These are phyloP conservation scores for Mucuna pruriens DNA, from an alignment of 306 rosid genomes.

Conservation along the genomic window DNA sequence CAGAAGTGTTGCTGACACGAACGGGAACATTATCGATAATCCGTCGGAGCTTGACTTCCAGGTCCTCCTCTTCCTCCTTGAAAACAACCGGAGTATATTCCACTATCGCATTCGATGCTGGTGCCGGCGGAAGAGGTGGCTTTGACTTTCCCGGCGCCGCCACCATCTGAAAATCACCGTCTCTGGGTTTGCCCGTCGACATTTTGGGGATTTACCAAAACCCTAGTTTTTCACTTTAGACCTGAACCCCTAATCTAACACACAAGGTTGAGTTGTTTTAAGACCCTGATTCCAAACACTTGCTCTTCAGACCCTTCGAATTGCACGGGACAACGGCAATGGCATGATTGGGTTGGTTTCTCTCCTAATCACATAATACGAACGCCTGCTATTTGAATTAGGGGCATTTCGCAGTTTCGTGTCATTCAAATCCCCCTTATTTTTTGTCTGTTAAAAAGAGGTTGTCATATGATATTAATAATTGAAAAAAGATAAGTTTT, in stretches of 20 bases:
- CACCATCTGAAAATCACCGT: constrained; percentile 62
- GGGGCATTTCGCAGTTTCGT: neutral
- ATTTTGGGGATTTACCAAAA: constrained; percentile 44
- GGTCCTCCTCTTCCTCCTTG: constrained; percentile 91
- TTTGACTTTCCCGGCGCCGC: constrained; percentile 52
- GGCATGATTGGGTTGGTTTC: neutral
- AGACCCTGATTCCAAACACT: neutral
- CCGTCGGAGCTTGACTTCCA: constrained; percentile 92
- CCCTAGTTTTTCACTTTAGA: constrained; percentile 49
- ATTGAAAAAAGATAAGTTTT: neutral
- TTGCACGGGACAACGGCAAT: neutral
- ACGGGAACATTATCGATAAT: constrained; percentile 93
- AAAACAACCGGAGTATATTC: constrained; percentile 69
- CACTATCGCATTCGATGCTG: constrained; percentile 71
- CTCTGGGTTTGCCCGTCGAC: constrained; percentile 67
- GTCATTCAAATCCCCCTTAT: neutral
- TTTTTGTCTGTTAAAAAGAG: neutral
- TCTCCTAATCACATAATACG: neutral
- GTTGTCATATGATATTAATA: neutral
- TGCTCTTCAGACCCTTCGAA: neutral
- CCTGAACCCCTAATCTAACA: neutral
- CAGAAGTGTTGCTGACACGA: constrained; percentile 95
- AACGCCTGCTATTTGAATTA: neutral
- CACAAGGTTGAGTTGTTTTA: neutral
- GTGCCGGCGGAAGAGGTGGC: constrained; percentile 53